Base-by-base conservation (phyloP, 495 filamentous ascomycete species). In the Aspergillus bertholletiae region DNA sequence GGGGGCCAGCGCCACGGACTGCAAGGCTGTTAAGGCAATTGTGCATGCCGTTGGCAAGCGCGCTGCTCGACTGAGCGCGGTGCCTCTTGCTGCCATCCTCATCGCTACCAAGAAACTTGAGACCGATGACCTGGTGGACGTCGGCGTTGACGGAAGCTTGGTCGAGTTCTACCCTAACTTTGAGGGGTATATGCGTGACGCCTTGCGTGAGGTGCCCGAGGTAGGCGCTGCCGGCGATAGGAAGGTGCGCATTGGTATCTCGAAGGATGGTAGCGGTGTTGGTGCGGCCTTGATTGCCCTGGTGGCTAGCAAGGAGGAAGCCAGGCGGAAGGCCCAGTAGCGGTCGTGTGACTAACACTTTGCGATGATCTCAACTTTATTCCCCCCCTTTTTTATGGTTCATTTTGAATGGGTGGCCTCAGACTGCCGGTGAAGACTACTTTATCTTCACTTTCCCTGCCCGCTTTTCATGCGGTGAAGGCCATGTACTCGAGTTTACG, bases 111-210 rank as follows among this genome's bases (percentile, higher is more conserved):
- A 82, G 41, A 83, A 85, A 62, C 77, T 96, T 17, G 64, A 80
- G 47, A 67, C 65, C 26, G 67, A 85, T 22, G 85, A 88, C 28
- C 75, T 87, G 11, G 76, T 97, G 39, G 92, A 97, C 66, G 80
- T 97, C 51, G 92, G 92, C 63, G 92, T 96, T 15, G 92, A 97
- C 64, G 92, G 92, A 59, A 87, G 82, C 65, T 73, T 97, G 30
- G 90, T 96, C 2, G 92, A 97, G 69, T 92, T 89, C 73, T 96
- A 96, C 71, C 92, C 92, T 22, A 83, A 83, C 57, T 97, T 96
- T 67, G 83, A 92, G 59, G 84, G 82, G 18, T 81, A 88, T 69
- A 80, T 96, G 64, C 83, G 85, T 22, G 88, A 91, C 60, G 88
- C 88, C 22, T 68, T 96, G 49, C 72, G 83, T 21, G 80, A 80